Evolutionary conservation across 441 rosid genomes (phyloP).

Genomic region (Pelargonium hybrid): DNA sequence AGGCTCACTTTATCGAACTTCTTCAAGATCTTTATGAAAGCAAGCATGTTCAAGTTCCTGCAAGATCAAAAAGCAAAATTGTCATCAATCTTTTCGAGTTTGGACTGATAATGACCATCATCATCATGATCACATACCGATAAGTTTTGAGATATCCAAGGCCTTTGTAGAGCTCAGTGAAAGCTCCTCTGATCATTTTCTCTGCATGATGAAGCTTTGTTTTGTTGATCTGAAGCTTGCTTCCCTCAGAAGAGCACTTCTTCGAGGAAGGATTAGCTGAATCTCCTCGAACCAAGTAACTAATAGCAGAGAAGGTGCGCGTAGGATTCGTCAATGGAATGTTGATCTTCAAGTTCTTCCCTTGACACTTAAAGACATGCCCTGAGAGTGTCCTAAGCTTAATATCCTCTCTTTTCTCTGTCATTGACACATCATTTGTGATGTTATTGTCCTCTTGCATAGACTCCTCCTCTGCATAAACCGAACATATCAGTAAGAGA

Average conservation of each 20-base stretch:
- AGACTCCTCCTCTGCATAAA: slow-evolving; percentile 55
- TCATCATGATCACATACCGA: slow-evolving; percentile 34
- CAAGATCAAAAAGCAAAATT: neutral
- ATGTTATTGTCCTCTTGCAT: slow-evolving; percentile 39
- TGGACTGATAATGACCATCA: too few species aligned
- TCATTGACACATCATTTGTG: too few species aligned
- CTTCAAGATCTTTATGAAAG: slow-evolving; percentile 88
- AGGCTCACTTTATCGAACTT: slow-evolving; percentile 75
- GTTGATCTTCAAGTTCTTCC: slow-evolving; percentile 67
- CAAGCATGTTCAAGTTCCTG: slow-evolving; percentile 94
- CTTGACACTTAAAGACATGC: slow-evolving; percentile 48
- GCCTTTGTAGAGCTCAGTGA: slow-evolving; percentile 79
- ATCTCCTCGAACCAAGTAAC: slow-evolving; percentile 65
- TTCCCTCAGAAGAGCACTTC: slow-evolving; percentile 46
- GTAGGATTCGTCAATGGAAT: slow-evolving; percentile 81
- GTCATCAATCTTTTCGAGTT: too few species aligned
- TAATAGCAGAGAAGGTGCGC: slow-evolving; percentile 68
- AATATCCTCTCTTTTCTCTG: slow-evolving; percentile 24
- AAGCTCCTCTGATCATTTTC: slow-evolving; percentile 87
- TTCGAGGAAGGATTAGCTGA: slow-evolving; percentile 51
- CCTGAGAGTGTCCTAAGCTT: slow-evolving; percentile 41
- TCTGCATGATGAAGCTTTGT: slow-evolving; percentile 68
- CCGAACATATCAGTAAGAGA: neutral
- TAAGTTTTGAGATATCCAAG: slow-evolving; percentile 80
- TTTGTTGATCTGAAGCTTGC: slow-evolving; percentile 54